Conservation (phyloP, 257 asterid genomes). For the Plantago ovata region DNA sequence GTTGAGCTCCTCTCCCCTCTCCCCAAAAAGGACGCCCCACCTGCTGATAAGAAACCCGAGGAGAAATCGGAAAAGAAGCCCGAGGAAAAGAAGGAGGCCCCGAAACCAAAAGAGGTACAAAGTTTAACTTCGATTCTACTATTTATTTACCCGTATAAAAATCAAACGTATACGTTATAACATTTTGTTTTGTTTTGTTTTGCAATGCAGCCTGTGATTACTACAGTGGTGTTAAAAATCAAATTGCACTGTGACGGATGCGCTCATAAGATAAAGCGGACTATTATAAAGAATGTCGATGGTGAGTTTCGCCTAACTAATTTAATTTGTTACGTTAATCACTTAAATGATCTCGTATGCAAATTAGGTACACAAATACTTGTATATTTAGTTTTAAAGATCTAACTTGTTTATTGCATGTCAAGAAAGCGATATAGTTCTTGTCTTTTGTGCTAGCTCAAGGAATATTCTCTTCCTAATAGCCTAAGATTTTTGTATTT, state of each 20-base stretch:
- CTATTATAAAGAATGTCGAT: slow-evolving; percentile 48
- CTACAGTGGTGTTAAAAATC: slow-evolving; percentile 64
- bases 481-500: not conserved
- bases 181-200: not conserved
- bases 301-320: slow-evolving; percentile 39
- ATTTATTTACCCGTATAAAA: not conserved
- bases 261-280: slow-evolving; percentile 66
- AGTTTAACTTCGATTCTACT: too few relatives aligned
- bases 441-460: too few relatives aligned
- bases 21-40: slow-evolving; percentile 45
- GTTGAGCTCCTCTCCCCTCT: slow-evolving; percentile 76
- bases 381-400: not conserved
- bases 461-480: slow-evolving; percentile 8
- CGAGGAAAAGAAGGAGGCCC: slow-evolving; percentile 41
- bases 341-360: not conserved
- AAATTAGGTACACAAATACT: slow-evolving; percentile 9
- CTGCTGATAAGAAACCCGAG: slow-evolving; percentile 40
- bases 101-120: slow-evolving; percentile 61
- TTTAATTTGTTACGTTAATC: not conserved
- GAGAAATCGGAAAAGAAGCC: slow-evolving; percentile 44
- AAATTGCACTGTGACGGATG: slow-evolving; percentile 88
- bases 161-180: too few relatives aligned
- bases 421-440: not conserved
- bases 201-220: slow-evolving; percentile 42
- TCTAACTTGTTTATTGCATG: not conserved